These are phyloP conservation scores for Starmerella vitae DNA, from an alignment of 805 yeast genomes.

Conservation along the genomic window DNA sequence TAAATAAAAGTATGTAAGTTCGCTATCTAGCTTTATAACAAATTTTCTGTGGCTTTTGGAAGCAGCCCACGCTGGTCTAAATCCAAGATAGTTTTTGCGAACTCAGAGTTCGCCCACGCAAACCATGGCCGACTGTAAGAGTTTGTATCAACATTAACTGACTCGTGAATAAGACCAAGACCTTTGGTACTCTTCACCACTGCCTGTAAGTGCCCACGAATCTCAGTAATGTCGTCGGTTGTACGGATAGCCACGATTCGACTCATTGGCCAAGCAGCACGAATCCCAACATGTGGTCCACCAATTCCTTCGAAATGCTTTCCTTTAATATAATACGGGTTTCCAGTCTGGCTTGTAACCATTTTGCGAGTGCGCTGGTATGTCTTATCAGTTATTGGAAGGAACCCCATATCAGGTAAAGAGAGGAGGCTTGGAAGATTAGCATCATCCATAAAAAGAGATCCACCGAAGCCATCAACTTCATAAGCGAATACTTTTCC, in stretches of 20 bases:
- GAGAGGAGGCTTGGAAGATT: constrained; percentile 76
- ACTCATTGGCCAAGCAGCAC: constrained; percentile 86
- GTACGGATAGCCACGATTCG: constrained; percentile 64
- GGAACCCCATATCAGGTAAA: constrained; percentile 65
- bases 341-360: constrained; percentile 54
- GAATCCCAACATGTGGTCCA: constrained; percentile 78
- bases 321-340: constrained; percentile 66
- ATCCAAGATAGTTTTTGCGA: constrained; percentile 73
- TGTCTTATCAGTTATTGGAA: constrained; percentile 37
- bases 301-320: constrained; percentile 61
- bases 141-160: constrained; percentile 48
- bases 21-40: too few species aligned
- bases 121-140: constrained; percentile 76
- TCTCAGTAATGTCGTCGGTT: constrained; percentile 56
- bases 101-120: constrained; percentile 88
- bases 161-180: constrained; percentile 75
- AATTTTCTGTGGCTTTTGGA: constrained; percentile 11
- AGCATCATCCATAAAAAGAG: constrained; percentile 76
- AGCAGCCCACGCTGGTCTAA: constrained; percentile 39
- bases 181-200: constrained; percentile 53
- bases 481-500: constrained; percentile 81
- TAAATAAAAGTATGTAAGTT: background rate
- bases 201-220: constrained; percentile 35
- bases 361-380: constrained; percentile 70
- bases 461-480: constrained; percentile 74